phyloP scores from a whole-genome alignment of 352 stramenopile genomes.

The Pythium guiyangense region DNA sequence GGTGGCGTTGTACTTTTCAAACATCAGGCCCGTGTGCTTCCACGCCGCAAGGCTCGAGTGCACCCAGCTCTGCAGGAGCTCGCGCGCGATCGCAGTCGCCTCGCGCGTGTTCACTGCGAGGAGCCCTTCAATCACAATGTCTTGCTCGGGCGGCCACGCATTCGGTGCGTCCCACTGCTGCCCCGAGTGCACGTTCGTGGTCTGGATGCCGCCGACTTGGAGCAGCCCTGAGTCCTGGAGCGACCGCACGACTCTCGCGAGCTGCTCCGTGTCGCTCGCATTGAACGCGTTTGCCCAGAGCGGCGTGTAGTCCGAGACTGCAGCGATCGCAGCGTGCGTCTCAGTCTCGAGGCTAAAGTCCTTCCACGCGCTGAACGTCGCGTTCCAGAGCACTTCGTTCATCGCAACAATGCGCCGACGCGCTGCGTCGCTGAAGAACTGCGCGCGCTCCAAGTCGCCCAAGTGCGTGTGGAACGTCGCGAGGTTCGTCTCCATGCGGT shows the following conservation, averaged over 20 bases:
- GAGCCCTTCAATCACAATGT: constrained; percentile 80
- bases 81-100: constrained; percentile 40
- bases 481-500: constrained; percentile 72
- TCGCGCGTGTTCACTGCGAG: constrained; percentile 41
- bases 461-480: constrained; percentile 52
- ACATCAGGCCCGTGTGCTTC: constrained; percentile 76
- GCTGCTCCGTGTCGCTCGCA: constrained; percentile 28
- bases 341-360: constrained; percentile 61
- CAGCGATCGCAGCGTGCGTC: constrained; percentile 36
- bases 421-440: constrained; percentile 43
- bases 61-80: constrained; percentile 61
- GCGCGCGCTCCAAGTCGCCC: constrained; percentile 34
- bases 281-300: constrained; percentile 77
- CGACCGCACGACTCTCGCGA: constrained; percentile 40
- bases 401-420: constrained; percentile 45
- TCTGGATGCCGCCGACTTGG: constrained; percentile 60
- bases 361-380: constrained; percentile 50
- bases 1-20: constrained; percentile 87
- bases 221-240: constrained; percentile 56
- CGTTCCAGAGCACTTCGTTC: constrained; percentile 66
- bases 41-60: constrained; percentile 56
- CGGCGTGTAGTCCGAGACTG: constrained; percentile 69
- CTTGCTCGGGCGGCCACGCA: constrained; percentile 80
- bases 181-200: constrained; percentile 61
- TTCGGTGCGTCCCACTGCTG: constrained; percentile 89